Percentiles rank a stretch among this genome's conserved stretches.
Conservation (phyloP, 768 basidiomycete species). For the Auriscalpium orientale region DNA sequence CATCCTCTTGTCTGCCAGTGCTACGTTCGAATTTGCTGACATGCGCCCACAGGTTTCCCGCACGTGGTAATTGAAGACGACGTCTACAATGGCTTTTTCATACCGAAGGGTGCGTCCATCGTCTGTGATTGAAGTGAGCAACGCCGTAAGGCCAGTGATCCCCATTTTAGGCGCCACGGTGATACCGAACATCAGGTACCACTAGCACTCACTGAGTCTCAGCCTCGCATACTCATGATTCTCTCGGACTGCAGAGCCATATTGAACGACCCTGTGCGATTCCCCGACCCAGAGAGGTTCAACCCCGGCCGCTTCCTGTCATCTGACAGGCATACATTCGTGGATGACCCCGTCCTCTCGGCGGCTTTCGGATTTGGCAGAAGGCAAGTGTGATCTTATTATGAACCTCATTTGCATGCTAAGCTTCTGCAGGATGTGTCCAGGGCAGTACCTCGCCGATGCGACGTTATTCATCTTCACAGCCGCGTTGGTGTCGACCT, state of each 20-base stretch:
- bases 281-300: conserved; percentile 12
- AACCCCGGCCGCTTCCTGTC: conserved; percentile 14
- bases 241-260: background rate
- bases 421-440: background rate
- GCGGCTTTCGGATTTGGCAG: conserved; percentile 7
- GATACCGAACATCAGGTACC: background rate
- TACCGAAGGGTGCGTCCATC: conserved; percentile 1
- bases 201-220: too few relatives aligned
- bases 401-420: background rate
- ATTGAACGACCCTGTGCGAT: conserved; percentile 12
- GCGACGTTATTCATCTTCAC: background rate
- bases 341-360: background rate
- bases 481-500: background rate
- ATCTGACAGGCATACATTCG: background rate
- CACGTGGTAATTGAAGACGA: conserved; percentile 1
- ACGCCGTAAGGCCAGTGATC: background rate
- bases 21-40: background rate
- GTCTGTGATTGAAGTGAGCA: background rate
- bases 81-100: conserved; percentile 1
- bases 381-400: background rate
- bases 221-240: background rate
- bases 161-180: background rate
- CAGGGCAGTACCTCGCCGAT: background rate
- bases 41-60: background rate
- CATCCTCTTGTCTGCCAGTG: background rate